These are phyloP conservation scores for Phytophthora hibernalis DNA, from an alignment of 352 stramenopile species.

Conservation along the genomic window DNA sequence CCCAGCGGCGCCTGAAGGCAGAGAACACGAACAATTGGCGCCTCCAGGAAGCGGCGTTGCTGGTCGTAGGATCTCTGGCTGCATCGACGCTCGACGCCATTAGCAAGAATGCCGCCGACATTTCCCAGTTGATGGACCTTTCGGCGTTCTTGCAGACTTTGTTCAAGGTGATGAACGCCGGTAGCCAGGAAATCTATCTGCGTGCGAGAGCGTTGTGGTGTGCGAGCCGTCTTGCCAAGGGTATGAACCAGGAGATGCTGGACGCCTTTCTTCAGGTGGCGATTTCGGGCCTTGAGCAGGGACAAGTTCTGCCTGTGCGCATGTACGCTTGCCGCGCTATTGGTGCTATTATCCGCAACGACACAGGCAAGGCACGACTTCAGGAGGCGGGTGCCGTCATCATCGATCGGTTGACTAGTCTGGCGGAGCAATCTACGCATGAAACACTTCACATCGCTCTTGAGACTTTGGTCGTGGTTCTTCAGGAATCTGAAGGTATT, in stretches of 20 bases:
- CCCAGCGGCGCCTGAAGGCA: constrained; percentile 67
- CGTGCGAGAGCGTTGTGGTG: constrained; percentile 84
- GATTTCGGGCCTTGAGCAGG: constrained; percentile 75
- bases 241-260: constrained; percentile 80
- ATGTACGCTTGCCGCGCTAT: constrained; percentile 84
- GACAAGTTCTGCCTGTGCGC: constrained; percentile 76
- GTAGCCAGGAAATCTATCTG: constrained; percentile 75
- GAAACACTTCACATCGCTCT: constrained; percentile 85
- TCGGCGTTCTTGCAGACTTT: constrained; percentile 74
- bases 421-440: constrained; percentile 63
- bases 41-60: constrained; percentile 75
- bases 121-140: constrained; percentile 63
- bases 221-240: constrained; percentile 71
- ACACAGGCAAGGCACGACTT: constrained; percentile 64
- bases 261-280: constrained; percentile 73
- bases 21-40: constrained; percentile 64
- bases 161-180: constrained; percentile 79
- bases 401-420: constrained; percentile 64
- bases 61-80: constrained; percentile 76
- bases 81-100: constrained; percentile 63
- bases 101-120: constrained; percentile 54
- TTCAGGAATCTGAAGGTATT: constrained; percentile 61
- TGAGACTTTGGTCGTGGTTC: constrained; percentile 76
- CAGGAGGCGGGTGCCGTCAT: constrained; percentile 56
- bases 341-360: constrained; percentile 68